Conservation (phyloP, 345 rosid species). For the Rubroshorea leprosula region DNA sequence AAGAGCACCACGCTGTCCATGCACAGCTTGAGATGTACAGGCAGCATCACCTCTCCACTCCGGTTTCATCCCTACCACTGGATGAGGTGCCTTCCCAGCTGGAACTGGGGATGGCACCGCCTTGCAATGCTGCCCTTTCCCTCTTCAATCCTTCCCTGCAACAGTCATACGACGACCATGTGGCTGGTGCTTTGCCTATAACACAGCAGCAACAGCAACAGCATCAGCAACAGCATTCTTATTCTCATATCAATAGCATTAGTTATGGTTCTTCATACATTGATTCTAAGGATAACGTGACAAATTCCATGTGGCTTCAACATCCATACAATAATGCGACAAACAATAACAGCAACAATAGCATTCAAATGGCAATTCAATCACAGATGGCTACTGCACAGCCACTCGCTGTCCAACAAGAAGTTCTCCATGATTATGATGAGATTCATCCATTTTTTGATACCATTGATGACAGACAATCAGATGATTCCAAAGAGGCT, state of each 20-base stretch:
- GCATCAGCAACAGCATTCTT: conserved; percentile 34
- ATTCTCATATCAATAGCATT: conserved; percentile 28
- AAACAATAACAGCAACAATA: conserved; percentile 18
- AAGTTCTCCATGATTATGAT: conserved; percentile 55
- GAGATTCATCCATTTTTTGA: conserved; percentile 76
- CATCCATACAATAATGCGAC: conserved; percentile 20
- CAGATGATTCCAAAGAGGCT: conserved; percentile 60
- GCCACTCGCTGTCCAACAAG: conserved; percentile 36
- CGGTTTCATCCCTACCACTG: not conserved
- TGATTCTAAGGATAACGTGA: conserved; percentile 40
- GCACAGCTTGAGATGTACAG: conserved; percentile 57
- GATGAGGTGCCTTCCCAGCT: conserved; percentile 59
- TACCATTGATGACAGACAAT: conserved; percentile 71
- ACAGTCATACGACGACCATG: conserved; percentile 10
- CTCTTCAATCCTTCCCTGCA: conserved; percentile 29
- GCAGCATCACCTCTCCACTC: conserved; percentile 25
- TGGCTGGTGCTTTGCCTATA: conserved; percentile 22
- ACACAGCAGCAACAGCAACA: conserved; percentile 23
- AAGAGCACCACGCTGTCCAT: conserved; percentile 55
- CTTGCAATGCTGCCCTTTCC: conserved; percentile 28
- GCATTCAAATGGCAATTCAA: conserved; percentile 34
- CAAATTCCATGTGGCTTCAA: conserved; percentile 38
- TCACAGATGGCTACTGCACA: conserved; percentile 39
- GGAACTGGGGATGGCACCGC: conserved; percentile 73
- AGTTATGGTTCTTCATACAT: conserved; percentile 26